Conservation (phyloP, 768 basidiomycete genomes). For the Russula brevipes region DNA sequence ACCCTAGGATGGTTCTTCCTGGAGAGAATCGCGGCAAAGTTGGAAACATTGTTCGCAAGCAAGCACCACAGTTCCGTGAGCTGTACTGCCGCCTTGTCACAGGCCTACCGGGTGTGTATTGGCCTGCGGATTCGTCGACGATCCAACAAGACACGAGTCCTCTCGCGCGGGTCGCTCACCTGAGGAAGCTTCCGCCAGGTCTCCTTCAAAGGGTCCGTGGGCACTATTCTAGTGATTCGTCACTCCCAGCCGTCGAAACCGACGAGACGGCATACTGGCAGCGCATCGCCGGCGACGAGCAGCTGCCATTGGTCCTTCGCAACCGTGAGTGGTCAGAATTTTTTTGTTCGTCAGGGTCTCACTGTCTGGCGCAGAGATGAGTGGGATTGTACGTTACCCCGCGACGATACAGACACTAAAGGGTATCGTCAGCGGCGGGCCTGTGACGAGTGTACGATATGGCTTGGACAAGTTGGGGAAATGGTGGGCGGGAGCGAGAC, state of each 20-base stretch:
- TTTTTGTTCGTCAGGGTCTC: background rate
- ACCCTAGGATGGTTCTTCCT: slow-evolving; percentile 90
- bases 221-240: slow-evolving; percentile 39
- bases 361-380: slow-evolving; percentile 54
- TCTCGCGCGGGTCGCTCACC: slow-evolving; percentile 62
- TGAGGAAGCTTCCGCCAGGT: slow-evolving; percentile 72
- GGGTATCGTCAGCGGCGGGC: slow-evolving; percentile 77
- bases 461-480: slow-evolving; percentile 72
- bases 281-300: slow-evolving; percentile 59
- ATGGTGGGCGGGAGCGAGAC: slow-evolving; percentile 52
- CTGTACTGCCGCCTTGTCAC: slow-evolving; percentile 77
- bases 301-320: slow-evolving; percentile 47
- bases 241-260: slow-evolving; percentile 42
- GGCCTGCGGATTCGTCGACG: slow-evolving; percentile 45
- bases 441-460: slow-evolving; percentile 75
- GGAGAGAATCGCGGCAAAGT: slow-evolving; percentile 95
- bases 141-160: slow-evolving; percentile 74
- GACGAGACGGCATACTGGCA: slow-evolving; percentile 77
- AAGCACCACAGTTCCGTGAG: slow-evolving; percentile 78
- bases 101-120: slow-evolving; percentile 76
- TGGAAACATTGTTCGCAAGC: slow-evolving; percentile 83
- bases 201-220: slow-evolving; percentile 53
- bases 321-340: slow-evolving; percentile 38
- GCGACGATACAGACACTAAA: slow-evolving; percentile 82
- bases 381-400: slow-evolving; percentile 71